Evolutionary conservation across 495 filamentous ascomycete species (phyloP).

Genomic region (Penicillium coprophilum): DNA sequence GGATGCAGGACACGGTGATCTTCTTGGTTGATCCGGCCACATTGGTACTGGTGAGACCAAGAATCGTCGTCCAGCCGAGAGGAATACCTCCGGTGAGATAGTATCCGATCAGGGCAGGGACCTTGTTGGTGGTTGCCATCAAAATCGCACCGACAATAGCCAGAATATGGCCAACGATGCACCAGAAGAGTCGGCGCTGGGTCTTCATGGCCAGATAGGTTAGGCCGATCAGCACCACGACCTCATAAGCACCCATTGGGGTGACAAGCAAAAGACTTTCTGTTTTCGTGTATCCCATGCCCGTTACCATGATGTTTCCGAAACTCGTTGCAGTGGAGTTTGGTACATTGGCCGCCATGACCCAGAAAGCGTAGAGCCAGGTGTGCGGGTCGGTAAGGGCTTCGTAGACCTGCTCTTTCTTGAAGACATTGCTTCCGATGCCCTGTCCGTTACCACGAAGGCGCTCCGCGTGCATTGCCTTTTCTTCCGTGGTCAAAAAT

Average conservation of each 20-base stretch:
- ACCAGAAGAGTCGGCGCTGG: constrained; percentile 25
- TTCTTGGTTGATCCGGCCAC: constrained; percentile 58
- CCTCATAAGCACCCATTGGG: constrained; percentile 58
- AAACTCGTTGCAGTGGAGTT: constrained; percentile 39
- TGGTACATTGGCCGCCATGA: constrained; percentile 50
- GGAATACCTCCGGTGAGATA: constrained; percentile 41
- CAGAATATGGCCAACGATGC: constrained; percentile 20
- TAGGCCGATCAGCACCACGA: constrained; percentile 51
- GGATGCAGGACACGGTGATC: constrained; percentile 61
- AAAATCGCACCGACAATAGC: constrained; percentile 56
- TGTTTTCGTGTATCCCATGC: constrained; percentile 34
- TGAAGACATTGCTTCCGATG: constrained; percentile 60
- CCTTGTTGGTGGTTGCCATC: constrained; percentile 36
- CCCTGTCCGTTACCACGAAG: constrained; percentile 58
- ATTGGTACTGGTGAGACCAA: constrained; percentile 52
- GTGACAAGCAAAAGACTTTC: constrained; percentile 60
- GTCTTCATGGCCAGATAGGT: constrained; percentile 58
- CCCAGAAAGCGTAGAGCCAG: constrained; percentile 43
- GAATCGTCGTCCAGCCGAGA: constrained; percentile 51
- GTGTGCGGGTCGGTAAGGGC: constrained; percentile 52
- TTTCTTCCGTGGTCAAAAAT: constrained; percentile 50
- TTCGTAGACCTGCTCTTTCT: constrained; percentile 53
- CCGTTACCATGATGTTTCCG: constrained; percentile 30
- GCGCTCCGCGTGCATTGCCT: constrained; percentile 53
- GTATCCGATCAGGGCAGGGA: constrained; percentile 43